Evolutionary conservation across 2,329 filamentous ascomycete species (phyloP).

Genomic region (Trichophaea hybrida): DNA sequence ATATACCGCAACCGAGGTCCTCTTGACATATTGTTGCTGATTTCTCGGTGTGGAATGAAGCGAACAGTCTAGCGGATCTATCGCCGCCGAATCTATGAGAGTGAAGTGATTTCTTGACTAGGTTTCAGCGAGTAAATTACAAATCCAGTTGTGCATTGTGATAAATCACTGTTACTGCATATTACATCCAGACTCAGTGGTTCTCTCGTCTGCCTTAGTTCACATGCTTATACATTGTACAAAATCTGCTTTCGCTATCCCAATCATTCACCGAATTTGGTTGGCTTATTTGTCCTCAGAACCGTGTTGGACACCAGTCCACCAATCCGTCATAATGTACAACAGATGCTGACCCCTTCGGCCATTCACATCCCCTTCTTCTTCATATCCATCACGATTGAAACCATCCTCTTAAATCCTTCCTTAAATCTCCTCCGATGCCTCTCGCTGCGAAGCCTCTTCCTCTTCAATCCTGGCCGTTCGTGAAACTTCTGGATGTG

Average conservation of each 20-base stretch:
- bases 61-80: too few species aligned
- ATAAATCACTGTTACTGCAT: too few species aligned
- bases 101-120: too few species aligned
- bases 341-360: neutral
- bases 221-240: too few species aligned
- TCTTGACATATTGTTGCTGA: too few species aligned
- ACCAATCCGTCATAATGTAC: neutral
- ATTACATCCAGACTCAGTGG: too few species aligned
- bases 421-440: conserved; percentile 55
- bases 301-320: neutral
- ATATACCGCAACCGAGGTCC: too few species aligned
- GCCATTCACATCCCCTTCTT: conserved; percentile 60
- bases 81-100: too few species aligned
- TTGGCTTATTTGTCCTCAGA: neutral
- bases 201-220: too few species aligned
- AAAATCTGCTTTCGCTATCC: neutral
- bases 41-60: too few species aligned
- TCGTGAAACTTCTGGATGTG: conserved; percentile 56
- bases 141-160: too few species aligned
- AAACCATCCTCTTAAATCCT: conserved; percentile 51
- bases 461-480: conserved; percentile 59
- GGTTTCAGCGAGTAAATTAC: too few species aligned
- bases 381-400: conserved; percentile 53
- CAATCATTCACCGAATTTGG: neutral
- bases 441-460: conserved; percentile 54